Conservation (phyloP, 441 rosid genomes). For the Pelargonium citronellum region DNA sequence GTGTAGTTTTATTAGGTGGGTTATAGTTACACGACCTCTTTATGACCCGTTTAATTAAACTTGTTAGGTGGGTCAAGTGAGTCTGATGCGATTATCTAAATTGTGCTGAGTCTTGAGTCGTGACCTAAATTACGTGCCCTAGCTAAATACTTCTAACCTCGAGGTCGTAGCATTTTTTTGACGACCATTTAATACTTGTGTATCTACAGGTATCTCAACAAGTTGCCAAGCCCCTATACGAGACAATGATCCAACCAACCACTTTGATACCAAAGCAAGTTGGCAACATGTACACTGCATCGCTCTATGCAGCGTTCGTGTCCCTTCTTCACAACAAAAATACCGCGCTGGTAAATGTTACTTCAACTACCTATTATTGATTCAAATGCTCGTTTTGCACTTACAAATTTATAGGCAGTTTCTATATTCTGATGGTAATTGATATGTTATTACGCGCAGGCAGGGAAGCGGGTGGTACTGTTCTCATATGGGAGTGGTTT, state of each 20-base stretch:
- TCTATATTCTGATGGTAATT: conserved; percentile 9
- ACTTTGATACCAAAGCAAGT: conserved; percentile 90
- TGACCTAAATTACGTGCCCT: no score
- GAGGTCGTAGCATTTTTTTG: conserved; percentile 20
- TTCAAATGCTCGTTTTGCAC: background rate
- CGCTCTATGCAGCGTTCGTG: conserved; percentile 87
- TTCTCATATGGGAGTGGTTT: conserved; percentile 96
- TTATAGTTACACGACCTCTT: no score
- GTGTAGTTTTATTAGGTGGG: no score
- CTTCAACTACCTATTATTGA: conserved; percentile 9
- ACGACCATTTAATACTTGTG: conserved; percentile 16
- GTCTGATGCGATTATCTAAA: no score
- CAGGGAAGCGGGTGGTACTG: conserved; percentile 68
- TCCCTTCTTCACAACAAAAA: conserved; percentile 81
- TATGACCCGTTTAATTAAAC: no score
- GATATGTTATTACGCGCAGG: conserved; percentile 34
- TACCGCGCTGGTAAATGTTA: conserved; percentile 52
- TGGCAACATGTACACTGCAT: conserved; percentile 98
- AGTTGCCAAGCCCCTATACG: conserved; percentile 73
- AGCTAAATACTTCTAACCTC: background rate
- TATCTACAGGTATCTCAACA: conserved; percentile 71
- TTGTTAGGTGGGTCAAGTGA: no score
- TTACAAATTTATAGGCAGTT: no score
- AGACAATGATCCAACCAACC: conserved; percentile 74
- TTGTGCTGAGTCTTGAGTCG: no score